These are phyloP conservation scores for Barbarea vulgaris DNA, from an alignment of 345 rosid genomes.

Conservation along the genomic window DNA sequence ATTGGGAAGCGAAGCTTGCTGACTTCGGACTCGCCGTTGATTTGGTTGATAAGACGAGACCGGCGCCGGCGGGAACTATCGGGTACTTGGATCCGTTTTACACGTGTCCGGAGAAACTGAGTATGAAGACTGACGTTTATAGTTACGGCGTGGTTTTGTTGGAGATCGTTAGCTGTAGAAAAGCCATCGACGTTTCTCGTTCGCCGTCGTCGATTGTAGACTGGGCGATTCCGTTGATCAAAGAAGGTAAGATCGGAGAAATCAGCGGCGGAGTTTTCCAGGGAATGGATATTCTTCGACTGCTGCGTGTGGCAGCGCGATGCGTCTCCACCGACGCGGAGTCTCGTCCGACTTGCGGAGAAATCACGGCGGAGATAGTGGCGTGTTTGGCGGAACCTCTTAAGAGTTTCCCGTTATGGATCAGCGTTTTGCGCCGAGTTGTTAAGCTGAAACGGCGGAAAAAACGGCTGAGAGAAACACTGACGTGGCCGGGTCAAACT, in stretches of 20 bases:
- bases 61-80: constrained; percentile 66
- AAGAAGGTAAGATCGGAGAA: constrained; percentile 34
- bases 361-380: constrained; percentile 50
- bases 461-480: constrained; percentile 37
- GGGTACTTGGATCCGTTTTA: constrained; percentile 80
- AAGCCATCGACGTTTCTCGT: constrained; percentile 56
- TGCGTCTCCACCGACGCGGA: constrained; percentile 54
- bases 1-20: constrained; percentile 59
- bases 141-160: constrained; percentile 70
- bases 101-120: constrained; percentile 54
- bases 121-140: constrained; percentile 61
- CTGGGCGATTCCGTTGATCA: constrained; percentile 64
- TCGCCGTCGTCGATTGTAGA: constrained; percentile 61
- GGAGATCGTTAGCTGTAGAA: constrained; percentile 69
- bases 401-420: constrained; percentile 47
- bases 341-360: constrained; percentile 50
- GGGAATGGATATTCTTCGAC: constrained; percentile 33
- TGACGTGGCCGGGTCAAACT: constrained; percentile 42
- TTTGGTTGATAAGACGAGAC: constrained; percentile 45
- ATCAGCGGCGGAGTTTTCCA: constrained; percentile 46
- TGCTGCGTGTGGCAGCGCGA: constrained; percentile 56
- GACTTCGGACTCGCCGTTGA: constrained; percentile 70
- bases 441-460: constrained; percentile 39
- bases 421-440: constrained; percentile 44
- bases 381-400: constrained; percentile 43